Base-by-base conservation (phyloP, 1,284 basidiomycete genomes). In the Veloporphyrellus conicus region DNA sequence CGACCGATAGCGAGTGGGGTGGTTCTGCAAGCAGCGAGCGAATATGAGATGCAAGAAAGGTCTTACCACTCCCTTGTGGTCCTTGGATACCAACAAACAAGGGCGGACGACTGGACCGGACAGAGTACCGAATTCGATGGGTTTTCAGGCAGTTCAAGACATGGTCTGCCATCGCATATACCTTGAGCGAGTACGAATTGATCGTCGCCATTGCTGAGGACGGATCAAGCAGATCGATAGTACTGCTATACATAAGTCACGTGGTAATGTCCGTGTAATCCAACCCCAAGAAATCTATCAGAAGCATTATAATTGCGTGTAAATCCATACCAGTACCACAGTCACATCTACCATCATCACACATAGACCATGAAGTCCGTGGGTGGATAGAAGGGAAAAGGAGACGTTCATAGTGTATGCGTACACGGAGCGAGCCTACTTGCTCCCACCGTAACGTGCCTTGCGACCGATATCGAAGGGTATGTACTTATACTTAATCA, bases 401-500 rank as follows among this genome's bases (percentile, higher is more conserved):
- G 14, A 48, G 39, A 34, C 38, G 40, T 54, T 47, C 34, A 42
- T 27, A 43, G 20, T 29, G 32, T 28, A 22, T 41, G 25, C 14
- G 45, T 32, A 37, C 12, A 33, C 36, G 19, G 11, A 37, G 37
- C 29, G 22, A 20, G 15, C n/a, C 54, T 66, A 63, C 48, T 61
- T 58, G 57, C 63, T 50, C 38, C 66, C 61, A 32, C 83, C 84
- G 55, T 92, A 92, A 41, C 82, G 81, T 48, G 83, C 76, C 71
- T 94, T 94, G 57, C 90, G 81, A 15, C 92, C 92, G 55, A 94
- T 78, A 63, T 95, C 92, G 69, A 93, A 95, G 29, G 92, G 92
- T 47, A 95, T 72, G 69, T 92, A 95, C 67, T 90, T 93, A 76
- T 98, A 97, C 71, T 95, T 95, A 76, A 96, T 90, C 95, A 98